A percentile compares a stretch with the other conserved stretches of the same genome.
Evolutionary conservation across 257 asterid genomes (phyloP).

Genomic region (Jaltomata sinuosa): DNA sequence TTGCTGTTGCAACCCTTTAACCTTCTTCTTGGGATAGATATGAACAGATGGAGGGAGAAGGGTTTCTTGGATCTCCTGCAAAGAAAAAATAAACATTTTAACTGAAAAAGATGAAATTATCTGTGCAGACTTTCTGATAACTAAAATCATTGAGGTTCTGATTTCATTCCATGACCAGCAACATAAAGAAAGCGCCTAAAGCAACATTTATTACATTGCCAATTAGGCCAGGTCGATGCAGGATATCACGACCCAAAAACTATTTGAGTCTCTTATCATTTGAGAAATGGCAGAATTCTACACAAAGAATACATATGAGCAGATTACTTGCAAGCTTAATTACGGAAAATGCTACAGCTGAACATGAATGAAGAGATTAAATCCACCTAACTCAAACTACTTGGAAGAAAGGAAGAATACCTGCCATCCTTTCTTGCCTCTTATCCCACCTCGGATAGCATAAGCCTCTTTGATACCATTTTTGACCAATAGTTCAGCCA

Average conservation of each 20-base stretch:
- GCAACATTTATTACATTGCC: neutral
- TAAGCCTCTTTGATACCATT: slow-evolving; percentile 88
- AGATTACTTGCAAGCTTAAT: neutral
- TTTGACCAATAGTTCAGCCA: slow-evolving; percentile 75
- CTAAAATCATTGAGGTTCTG: neutral
- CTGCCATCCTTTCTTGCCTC: slow-evolving; percentile 94
- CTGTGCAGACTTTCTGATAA: neutral
- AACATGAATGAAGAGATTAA: neutral
- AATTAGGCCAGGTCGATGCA: neutral
- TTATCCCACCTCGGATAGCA: slow-evolving; percentile 83
- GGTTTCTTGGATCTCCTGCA: slow-evolving; percentile 84
- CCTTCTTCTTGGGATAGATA: slow-evolving; percentile 50
- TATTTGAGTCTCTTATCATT: neutral
- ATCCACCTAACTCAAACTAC: neutral
- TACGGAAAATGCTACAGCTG: neutral
- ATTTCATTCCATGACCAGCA: neutral
- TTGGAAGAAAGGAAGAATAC: slow-evolving; percentile 17
- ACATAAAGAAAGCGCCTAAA: neutral
- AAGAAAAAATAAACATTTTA: neutral
- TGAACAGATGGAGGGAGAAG: slow-evolving; percentile 80
- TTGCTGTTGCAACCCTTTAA: slow-evolving; percentile 18
- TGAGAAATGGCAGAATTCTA: neutral
- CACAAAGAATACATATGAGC: neutral
- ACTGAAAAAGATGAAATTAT: neutral
- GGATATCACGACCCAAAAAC: neutral